Evolutionary conservation across 1,284 basidiomycete species (phyloP).

Genomic region (Apiotrichum domesticum): DNA sequence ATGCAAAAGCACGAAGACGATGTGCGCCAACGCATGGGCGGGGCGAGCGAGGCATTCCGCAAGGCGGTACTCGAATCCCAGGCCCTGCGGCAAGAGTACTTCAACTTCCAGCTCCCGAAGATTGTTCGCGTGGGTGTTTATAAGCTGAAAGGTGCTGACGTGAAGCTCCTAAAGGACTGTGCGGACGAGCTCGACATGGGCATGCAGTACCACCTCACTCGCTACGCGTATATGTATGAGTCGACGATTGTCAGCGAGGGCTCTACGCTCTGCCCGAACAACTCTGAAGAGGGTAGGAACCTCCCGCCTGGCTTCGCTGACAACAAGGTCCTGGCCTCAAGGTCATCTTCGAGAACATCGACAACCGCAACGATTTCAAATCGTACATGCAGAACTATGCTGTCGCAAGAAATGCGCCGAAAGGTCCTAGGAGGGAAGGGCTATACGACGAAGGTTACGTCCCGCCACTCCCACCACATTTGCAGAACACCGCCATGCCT

Average conservation of each 20-base stretch:
- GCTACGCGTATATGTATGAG: conserved; percentile 93
- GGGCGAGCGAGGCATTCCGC: conserved; percentile 79
- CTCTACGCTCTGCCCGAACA: conserved; percentile 54
- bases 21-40: conserved; percentile 74
- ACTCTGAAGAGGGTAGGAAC: conserved; percentile 32
- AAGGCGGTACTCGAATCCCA: conserved; percentile 89
- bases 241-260: conserved; percentile 85
- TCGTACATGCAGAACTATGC: conserved; percentile 96
- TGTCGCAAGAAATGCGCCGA: conserved; percentile 62
- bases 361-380: conserved; percentile 92
- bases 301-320: neutral
- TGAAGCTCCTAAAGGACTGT: conserved; percentile 86
- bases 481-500: conserved; percentile 17
- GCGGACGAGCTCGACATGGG: conserved; percentile 95
- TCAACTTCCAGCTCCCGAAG: conserved; percentile 91
- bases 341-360: conserved; percentile 79
- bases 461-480: conserved; percentile 41
- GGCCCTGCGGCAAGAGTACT: conserved; percentile 88
- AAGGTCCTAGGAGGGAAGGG: conserved; percentile 71
- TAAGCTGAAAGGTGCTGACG: conserved; percentile 35
- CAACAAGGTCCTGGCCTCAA: conserved; percentile 62
- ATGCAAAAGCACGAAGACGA: conserved; percentile 94
- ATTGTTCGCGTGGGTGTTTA: conserved; percentile 70
- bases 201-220: conserved; percentile 89
- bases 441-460: conserved; percentile 82